Evolutionary conservation across 345 rosid species (phyloP).

Genomic region (Brassica incana): DNA sequence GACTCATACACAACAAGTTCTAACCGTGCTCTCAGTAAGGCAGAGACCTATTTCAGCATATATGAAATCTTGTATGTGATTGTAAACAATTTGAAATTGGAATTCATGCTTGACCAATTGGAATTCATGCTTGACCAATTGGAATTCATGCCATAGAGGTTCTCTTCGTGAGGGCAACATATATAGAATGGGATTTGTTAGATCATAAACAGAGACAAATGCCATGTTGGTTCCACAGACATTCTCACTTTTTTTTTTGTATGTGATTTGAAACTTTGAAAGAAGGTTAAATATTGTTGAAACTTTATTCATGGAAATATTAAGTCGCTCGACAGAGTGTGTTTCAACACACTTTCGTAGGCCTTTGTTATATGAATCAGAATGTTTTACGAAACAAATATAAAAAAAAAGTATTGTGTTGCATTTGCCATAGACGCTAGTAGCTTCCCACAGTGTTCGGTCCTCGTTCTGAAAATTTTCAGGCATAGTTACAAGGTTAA

Average conservation of each 20-base stretch:
- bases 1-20: too few relatives aligned
- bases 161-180: too few relatives aligned
- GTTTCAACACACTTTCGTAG: background rate
- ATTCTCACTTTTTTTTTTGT: conserved; percentile 5
- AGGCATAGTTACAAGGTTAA: background rate
- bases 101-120: too few relatives aligned
- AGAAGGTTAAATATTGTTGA: conserved; percentile 10
- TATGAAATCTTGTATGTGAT: too few relatives aligned
- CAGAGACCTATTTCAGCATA: too few relatives aligned
- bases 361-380: background rate
- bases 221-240: conserved; percentile 20
- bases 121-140: too few relatives aligned
- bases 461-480: conserved; percentile 71
- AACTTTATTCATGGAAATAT: background rate
- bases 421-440: conserved; percentile 62
- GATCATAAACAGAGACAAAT: background rate
- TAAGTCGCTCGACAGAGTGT: background rate
- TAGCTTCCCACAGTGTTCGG: conserved; percentile 97
- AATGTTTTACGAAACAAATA: background rate
- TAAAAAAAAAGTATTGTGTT: background rate
- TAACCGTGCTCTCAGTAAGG: too few relatives aligned
- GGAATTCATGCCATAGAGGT: too few relatives aligned
- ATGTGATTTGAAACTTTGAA: background rate
- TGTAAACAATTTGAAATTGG: too few relatives aligned
- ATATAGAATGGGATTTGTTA: too few relatives aligned